phyloP scores from a whole-genome alignment of 129 eudicot species.

The Helianthus tuberosus region DNA sequence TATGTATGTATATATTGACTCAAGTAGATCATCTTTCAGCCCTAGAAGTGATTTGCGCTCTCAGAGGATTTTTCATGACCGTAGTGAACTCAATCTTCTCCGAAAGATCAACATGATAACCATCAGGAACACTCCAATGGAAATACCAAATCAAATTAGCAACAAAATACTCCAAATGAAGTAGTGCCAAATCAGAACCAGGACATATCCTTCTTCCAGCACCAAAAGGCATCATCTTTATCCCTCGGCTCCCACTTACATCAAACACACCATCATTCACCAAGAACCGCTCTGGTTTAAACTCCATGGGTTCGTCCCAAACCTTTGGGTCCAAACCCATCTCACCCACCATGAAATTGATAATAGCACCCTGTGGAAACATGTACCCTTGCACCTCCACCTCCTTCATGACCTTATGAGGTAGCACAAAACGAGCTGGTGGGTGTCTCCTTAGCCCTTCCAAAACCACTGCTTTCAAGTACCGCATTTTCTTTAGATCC shows the following conservation, averaged over 20 bases:
- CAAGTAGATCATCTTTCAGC: neutral
- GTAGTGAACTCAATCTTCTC: conserved; percentile 41
- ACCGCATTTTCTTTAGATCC: conserved; percentile 52
- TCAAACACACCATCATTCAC: conserved; percentile 40
- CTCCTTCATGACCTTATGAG: conserved; percentile 46
- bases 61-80: conserved; percentile 49
- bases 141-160: conserved; percentile 60
- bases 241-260: conserved; percentile 51
- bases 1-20: neutral
- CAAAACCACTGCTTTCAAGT: conserved; percentile 57
- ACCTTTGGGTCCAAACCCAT: conserved; percentile 62
- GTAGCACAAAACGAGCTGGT: conserved; percentile 54
- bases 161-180: conserved; percentile 59
- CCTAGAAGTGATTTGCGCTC: conserved; percentile 36
- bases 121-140: conserved; percentile 33
- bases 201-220: conserved; percentile 73
- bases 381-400: conserved; percentile 46
- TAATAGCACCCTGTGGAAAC: conserved; percentile 42
- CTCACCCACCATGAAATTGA: conserved; percentile 65
- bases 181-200: conserved; percentile 49
- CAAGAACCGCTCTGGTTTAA: conserved; percentile 65
- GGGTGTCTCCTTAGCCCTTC: conserved; percentile 65
- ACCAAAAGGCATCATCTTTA: conserved; percentile 80
- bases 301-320: conserved; percentile 67
- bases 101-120: conserved; percentile 35